Base-by-base conservation (phyloP, 345 rosid species). In the Brassica rapa region DNA sequence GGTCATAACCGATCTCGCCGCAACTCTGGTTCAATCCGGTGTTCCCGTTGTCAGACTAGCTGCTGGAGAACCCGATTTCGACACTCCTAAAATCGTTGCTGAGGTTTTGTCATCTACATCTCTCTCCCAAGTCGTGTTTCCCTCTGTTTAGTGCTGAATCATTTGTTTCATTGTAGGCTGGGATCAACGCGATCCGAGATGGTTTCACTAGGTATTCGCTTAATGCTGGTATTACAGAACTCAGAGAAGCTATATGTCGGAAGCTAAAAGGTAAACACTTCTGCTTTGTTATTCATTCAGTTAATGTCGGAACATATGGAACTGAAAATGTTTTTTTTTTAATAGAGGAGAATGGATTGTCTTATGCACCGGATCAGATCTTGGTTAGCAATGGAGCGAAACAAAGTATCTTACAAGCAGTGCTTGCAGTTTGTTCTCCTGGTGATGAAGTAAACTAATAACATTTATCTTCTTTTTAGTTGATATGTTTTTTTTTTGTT, bases 21-120 rank as follows among this genome's bases (percentile, higher is more conserved):
- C 94, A 12, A 94, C 98, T 55, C 98, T 95, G 81, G 87, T 70
- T 8, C 91, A 90, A 79, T 90, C 98, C 19, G 99, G 99, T 68
- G 85, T 91, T 15, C 97, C 98, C 1, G 88, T 95, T 43, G 88
- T 95, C 72, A 84, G 93, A 9, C 85, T 95, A 84, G 99, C 99
- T 64, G 99, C 98, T 29, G 99, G 99, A 62, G 99, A 95, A 72
- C 98, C 99, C 8, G 99, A 95, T 87, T 95, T 93, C 59, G 96
- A 93, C 68, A 95, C 99, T 2, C 98, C 99, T 30, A 68, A 86
- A 74, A 62, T 75, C 53, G 86, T 95, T 72, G 84, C 94, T 4
- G 96, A 93, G 92, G 99, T 93, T 43, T 43, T 55, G 11, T 1
- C 2, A 10, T n/a, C 49, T 51, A 27, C 30, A 27, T 27, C 4